These are phyloP conservation scores for Oryza punctata DNA, from an alignment of 176 grass and related monocot genomes.

Conservation along the genomic window DNA sequence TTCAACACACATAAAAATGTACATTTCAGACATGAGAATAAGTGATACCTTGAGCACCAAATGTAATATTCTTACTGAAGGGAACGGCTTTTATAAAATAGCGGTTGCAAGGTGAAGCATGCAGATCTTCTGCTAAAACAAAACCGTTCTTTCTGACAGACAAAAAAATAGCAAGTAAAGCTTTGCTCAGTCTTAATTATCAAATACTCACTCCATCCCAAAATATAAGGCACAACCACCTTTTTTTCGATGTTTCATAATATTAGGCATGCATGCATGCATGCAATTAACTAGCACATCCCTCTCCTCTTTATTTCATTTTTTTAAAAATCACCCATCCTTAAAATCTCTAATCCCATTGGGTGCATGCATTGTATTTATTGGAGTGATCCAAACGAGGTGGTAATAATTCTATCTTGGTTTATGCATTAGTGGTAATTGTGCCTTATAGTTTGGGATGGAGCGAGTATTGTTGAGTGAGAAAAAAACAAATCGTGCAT, in stretches of 20 bases:
- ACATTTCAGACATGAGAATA: background rate
- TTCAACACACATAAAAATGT: background rate
- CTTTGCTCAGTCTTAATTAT: conserved; percentile 4
- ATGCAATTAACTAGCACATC: too few relatives aligned
- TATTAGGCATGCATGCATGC: too few relatives aligned
- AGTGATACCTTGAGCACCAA: conserved; percentile 82
- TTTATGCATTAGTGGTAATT: too few relatives aligned
- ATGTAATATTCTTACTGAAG: conserved; percentile 94
- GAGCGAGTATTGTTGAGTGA: background rate
- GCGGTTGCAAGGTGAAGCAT: conserved; percentile 72
- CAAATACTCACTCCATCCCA: background rate
- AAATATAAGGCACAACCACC: too few relatives aligned
- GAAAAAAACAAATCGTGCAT: background rate
- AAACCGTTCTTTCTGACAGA: conserved; percentile 79
- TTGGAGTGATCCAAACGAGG: too few relatives aligned
- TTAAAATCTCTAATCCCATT: too few relatives aligned
- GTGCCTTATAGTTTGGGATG: too few relatives aligned
- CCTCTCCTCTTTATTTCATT: too few relatives aligned
- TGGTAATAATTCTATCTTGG: too few relatives aligned
- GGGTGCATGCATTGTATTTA: too few relatives aligned
- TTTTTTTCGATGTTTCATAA: too few relatives aligned
- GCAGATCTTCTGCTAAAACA: conserved; percentile 79
- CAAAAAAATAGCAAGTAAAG: background rate
- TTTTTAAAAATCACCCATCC: too few relatives aligned
- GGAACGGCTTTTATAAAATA: conserved; percentile 92